A percentile compares a stretch with the other conserved stretches of the same genome.
Conservation (phyloP, 495 filamentous ascomycete species). For the Friedmanniomyces simplex region DNA sequence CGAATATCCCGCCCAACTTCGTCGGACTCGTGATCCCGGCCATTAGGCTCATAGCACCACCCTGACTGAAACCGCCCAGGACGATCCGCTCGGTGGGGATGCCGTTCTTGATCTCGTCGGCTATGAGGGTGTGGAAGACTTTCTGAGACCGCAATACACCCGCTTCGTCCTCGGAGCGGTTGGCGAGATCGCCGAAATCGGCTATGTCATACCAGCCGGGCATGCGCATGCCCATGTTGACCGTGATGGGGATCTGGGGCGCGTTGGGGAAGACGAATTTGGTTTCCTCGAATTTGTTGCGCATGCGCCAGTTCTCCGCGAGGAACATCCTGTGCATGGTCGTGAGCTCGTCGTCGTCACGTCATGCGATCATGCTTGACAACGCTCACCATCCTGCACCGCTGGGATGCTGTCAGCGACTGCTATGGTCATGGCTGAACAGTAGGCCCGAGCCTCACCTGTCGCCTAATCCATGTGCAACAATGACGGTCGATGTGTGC, state of each 20-base stretch:
- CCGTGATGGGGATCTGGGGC: slow-evolving; percentile 77
- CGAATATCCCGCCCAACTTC: slow-evolving; percentile 80
- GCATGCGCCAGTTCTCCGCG: slow-evolving; percentile 80
- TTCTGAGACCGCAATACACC: slow-evolving; percentile 64
- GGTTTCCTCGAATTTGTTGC: slow-evolving; percentile 76
- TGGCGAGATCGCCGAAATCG: slow-evolving; percentile 22
- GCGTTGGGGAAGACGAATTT: slow-evolving; percentile 91
- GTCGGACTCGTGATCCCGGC: slow-evolving; percentile 60
- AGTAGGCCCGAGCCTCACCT: slow-evolving; percentile 36
- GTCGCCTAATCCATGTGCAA: slow-evolving; percentile 85
- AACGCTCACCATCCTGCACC: slow-evolving; percentile 31
- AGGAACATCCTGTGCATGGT: slow-evolving; percentile 49
- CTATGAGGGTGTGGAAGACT: slow-evolving; percentile 72
- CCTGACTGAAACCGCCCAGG: slow-evolving; percentile 62
- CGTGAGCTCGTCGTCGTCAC: neutral
- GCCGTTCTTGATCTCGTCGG: slow-evolving; percentile 69
- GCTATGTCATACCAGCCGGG: slow-evolving; percentile 85
- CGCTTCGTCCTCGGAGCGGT: slow-evolving; percentile 54
- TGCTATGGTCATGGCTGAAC: neutral
- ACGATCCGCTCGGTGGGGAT: slow-evolving; percentile 77
- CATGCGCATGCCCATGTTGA: slow-evolving; percentile 73
- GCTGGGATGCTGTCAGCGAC: slow-evolving; percentile 12
- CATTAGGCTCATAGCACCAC: slow-evolving; percentile 50
- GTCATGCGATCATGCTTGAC: neutral
- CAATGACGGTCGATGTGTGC: slow-evolving; percentile 91